Percentiles rank a stretch among this genome's conserved stretches.
Conservation (phyloP, 2,329 filamentous ascomycete species). For the Cryphonectria nitschkei region DNA sequence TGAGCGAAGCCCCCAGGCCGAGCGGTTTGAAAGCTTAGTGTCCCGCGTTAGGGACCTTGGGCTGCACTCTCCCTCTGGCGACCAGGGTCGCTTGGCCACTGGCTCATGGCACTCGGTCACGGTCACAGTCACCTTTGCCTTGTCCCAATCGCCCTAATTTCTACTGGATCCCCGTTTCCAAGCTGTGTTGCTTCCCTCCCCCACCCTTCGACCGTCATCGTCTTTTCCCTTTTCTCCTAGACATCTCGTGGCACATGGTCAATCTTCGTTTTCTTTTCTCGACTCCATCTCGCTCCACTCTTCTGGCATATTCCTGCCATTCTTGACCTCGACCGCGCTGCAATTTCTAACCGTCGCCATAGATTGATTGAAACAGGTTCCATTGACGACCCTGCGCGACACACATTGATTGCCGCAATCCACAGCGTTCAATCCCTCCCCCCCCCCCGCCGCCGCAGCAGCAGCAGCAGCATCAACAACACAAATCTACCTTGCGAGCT, state of each 20-base stretch:
- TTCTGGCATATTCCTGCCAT: conserved; percentile 8
- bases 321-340: conserved; percentile 13
- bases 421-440: conserved; percentile 1
- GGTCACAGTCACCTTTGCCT: conserved; percentile 24
- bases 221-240: conserved; percentile 13
- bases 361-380: conserved; percentile 25
- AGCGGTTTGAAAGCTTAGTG: conserved; percentile 25
- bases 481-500: conserved; percentile 20
- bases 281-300: conserved; percentile 9
- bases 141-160: conserved; percentile 19
- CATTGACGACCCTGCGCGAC: conserved; percentile 15
- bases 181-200: conserved; percentile 21
- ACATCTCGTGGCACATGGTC: conserved; percentile 22
- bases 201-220: conserved; percentile 24
- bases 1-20: conserved; percentile 16
- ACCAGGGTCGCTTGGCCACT: conserved; percentile 16
- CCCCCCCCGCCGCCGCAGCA: not conserved
- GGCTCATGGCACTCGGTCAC: conserved; percentile 24
- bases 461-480: not conserved
- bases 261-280: conserved; percentile 25
- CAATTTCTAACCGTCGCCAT: conserved; percentile 20
- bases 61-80: conserved; percentile 18
- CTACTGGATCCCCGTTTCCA: conserved; percentile 20
- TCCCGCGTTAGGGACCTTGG: conserved; percentile 16
- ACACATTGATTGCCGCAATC: conserved; percentile 23